phyloP scores from a whole-genome alignment of 2,329 filamentous ascomycete genomes.

The Stagonosporopsis chrysanthemi region DNA sequence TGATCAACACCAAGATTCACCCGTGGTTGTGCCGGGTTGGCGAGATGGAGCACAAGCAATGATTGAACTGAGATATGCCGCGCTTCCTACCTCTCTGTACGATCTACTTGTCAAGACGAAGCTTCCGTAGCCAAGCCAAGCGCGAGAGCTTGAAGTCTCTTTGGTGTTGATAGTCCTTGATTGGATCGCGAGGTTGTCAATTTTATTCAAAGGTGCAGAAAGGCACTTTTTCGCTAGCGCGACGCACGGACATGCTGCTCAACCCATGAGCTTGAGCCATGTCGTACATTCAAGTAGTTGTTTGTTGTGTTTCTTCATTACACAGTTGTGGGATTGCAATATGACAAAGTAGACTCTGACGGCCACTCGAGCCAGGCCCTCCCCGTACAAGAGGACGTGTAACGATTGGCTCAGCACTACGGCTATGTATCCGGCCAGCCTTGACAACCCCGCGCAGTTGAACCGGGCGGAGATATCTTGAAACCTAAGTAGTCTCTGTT shows the following conservation, averaged over 20 bases:
- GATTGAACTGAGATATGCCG: background rate
- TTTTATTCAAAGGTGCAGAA: conserved; percentile 3
- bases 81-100: background rate
- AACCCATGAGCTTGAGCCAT: background rate
- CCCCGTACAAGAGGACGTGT: background rate
- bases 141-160: background rate
- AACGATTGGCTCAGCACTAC: conserved; percentile 2
- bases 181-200: background rate
- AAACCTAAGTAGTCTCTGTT: conserved; percentile 3
- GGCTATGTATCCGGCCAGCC: background rate
- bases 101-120: background rate
- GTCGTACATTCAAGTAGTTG: background rate
- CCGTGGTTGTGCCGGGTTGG: background rate
- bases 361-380: background rate
- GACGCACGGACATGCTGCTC: background rate
- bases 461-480: conserved; percentile 9
- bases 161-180: background rate
- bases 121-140: background rate
- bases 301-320: background rate
- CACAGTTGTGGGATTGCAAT: background rate
- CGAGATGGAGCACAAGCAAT: background rate
- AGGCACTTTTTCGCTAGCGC: conserved; percentile 36
- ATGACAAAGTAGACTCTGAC: background rate
- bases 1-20: background rate
- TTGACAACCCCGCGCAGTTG: conserved; percentile 7